Evolutionary conservation across 106 monocot species (phyloP).

Genomic region (Dactylorhiza incarnata): DNA sequence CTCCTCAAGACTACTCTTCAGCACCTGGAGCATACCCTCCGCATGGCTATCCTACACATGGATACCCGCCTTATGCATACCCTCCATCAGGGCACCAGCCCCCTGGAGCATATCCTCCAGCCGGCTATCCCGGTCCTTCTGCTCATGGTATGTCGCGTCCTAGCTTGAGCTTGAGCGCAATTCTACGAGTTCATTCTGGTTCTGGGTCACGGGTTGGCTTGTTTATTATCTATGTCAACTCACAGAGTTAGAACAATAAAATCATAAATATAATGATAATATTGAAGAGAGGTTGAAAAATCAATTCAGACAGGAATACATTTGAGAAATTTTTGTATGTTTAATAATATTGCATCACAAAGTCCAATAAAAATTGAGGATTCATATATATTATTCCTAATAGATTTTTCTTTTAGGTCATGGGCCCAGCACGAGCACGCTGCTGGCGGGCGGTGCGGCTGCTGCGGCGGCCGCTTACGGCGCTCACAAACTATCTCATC

Average conservation of each 20-base stretch:
- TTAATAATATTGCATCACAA: too few relatives aligned
- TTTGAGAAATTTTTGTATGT: too few relatives aligned
- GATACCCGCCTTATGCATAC: conserved; percentile 27
- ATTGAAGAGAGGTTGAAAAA: too few relatives aligned
- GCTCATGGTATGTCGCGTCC: conserved; percentile 24
- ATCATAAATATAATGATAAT: too few relatives aligned
- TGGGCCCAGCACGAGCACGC: conserved; percentile 35
- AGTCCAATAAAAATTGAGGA: too few relatives aligned
- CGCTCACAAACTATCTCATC: conserved; percentile 51
- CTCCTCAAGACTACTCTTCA: conserved; percentile 13
- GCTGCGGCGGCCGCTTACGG: conserved; percentile 71
- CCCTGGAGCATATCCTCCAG: conserved; percentile 22
- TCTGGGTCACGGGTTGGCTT: too few relatives aligned
- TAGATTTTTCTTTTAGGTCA: conserved; percentile 28
- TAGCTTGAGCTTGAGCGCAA: too few relatives aligned
- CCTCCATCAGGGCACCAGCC: conserved; percentile 22
- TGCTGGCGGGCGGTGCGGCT: conserved; percentile 70
- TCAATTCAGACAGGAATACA: too few relatives aligned
- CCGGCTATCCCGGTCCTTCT: conserved; percentile 11
- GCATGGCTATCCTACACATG: conserved; percentile 32
- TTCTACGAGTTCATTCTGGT: too few relatives aligned
- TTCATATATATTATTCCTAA: neutral
- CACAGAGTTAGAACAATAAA: too few relatives aligned
- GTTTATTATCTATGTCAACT: too few relatives aligned
- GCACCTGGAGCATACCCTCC: conserved; percentile 25